Base-by-base conservation (phyloP, 208 protist species). In the Herpetomonas samuelpessoai region DNA sequence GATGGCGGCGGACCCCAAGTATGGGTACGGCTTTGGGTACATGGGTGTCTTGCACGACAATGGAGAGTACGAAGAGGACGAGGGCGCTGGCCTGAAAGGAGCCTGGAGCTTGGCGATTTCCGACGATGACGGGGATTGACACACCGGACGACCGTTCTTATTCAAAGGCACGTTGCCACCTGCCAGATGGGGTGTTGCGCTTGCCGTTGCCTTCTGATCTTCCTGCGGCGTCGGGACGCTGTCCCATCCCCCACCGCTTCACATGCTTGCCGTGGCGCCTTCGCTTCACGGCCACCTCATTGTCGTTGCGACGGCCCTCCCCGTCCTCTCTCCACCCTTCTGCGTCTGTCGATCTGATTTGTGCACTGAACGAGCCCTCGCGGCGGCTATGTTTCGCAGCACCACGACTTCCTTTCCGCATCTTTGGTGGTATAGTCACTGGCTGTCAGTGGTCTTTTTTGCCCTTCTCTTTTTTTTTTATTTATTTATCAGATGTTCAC, bases 21-120 rank as follows among this genome's bases (percentile, higher is more conserved):
- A 73, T 57, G 88, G 88, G 1, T 94, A 88, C 57, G 88, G 88
- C 7, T 88, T 91, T 62, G 88, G 88, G 0, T 94, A 92, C 46
- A 65, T 92, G 16, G 88, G 84, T 29, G 71, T 94, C 3, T 64
- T 94, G 0, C 83, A 75, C 38, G 74, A 82, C 16, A 71, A 87
- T 59, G 87, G 87, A 14, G 77, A 86, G 41, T 91, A 86, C 62
- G 82, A 91, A 27, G 74, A 76, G 21, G 87, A 93, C 18, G 81
- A 88, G 48, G 70, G 53, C 31, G 79, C 68, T 12, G 63, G 74
- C 24, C 31, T 91, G 29, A 76, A 75, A n/a, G 79, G 81, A 4
- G 79, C 80, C 4, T 61, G 86, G 3, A 82, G 75, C 19, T 50
- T 90, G 22, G 52, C 79, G 45, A 62, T 82, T 6, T 74, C 67